A percentile compares a stretch with the other conserved stretches of the same genome.
phyloP scores from a whole-genome alignment of 1,284 basidiomycete genomes.

The Malassezia dermatis region DNA sequence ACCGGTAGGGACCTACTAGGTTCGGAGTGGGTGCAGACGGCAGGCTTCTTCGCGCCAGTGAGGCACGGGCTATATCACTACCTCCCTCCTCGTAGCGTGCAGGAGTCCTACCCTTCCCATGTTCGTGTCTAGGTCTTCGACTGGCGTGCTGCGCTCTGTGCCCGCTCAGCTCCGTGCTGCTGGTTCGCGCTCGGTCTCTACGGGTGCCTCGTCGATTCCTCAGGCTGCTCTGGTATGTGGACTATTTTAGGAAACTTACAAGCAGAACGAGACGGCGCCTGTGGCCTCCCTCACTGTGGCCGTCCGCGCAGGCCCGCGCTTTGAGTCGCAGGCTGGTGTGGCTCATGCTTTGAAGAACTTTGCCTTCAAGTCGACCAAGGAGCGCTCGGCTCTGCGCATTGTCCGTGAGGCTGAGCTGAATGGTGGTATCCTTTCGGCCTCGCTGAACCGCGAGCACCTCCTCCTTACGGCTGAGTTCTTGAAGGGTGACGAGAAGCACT shows the following conservation, averaged over 20 bases:
- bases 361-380: constrained; percentile 42
- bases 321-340: constrained; percentile 13
- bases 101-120: constrained; percentile 8
- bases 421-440: constrained; percentile 81
- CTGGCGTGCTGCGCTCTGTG: constrained; percentile 18
- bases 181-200: constrained; percentile 9
- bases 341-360: constrained; percentile 19
- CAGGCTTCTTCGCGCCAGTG: constrained; percentile 13
- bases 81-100: constrained; percentile 7
- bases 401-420: constrained; percentile 86
- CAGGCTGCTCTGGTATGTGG: constrained; percentile 10
- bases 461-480: constrained; percentile 88
- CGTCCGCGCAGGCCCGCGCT: constrained; percentile 16
- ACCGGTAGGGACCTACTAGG: constrained; percentile 8
- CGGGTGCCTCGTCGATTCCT: constrained; percentile 15
- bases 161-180: constrained; percentile 13
- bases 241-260: neutral
- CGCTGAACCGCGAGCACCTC: constrained; percentile 78
- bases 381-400: constrained; percentile 75
- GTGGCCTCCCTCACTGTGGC: constrained; percentile 15
- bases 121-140: constrained; percentile 17
- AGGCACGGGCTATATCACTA: constrained; percentile 5
- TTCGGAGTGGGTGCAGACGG: neutral
- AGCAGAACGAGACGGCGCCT: constrained; percentile 15
- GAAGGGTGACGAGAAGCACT: constrained; percentile 70